Conservation (phyloP, 2,329 filamentous ascomycete genomes). For the Chrysosporium keratinophilum region DNA sequence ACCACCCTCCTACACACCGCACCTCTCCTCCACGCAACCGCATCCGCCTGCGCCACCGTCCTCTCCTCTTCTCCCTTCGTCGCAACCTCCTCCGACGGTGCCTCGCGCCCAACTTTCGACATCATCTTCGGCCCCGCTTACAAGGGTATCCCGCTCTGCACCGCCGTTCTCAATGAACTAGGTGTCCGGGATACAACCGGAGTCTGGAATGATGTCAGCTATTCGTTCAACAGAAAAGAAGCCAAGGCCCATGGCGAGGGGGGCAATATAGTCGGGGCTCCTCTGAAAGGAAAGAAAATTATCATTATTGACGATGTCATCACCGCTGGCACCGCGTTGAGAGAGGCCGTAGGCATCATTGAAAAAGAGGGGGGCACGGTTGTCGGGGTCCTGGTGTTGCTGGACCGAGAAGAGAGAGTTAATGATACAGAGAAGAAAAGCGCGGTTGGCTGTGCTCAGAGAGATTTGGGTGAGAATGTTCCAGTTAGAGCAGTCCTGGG, state of each 20-base stretch:
- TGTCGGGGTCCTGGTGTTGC: slow-evolving; percentile 75
- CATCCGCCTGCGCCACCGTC: slow-evolving; percentile 64
- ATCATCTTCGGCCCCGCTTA: slow-evolving; percentile 91
- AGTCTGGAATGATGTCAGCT: slow-evolving; percentile 60
- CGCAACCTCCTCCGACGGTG: slow-evolving; percentile 27
- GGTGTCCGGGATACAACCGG: slow-evolving; percentile 52
- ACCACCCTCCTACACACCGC: slow-evolving; percentile 81
- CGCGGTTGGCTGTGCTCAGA: slow-evolving; percentile 74
- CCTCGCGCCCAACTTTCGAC: slow-evolving; percentile 52
- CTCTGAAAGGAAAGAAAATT: slow-evolving; percentile 72
- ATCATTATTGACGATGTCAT: slow-evolving; percentile 95
- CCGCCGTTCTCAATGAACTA: slow-evolving; percentile 65
- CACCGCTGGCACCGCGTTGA: slow-evolving; percentile 85
- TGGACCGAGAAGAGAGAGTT: slow-evolving; percentile 56
- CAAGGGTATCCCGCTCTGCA: slow-evolving; percentile 90
- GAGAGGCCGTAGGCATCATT: slow-evolving; percentile 86
- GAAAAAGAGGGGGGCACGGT: slow-evolving; percentile 72
- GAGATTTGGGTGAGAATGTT: slow-evolving; percentile 59
- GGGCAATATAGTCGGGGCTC: slow-evolving; percentile 79
- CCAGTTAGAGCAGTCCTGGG: slow-evolving; percentile 70
- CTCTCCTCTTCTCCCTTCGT: slow-evolving; percentile 17
- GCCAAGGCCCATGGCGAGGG: slow-evolving; percentile 94
- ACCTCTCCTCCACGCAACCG: slow-evolving; percentile 64
- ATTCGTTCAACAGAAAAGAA: slow-evolving; percentile 93
- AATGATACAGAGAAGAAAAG: slow-evolving; percentile 60